Base-by-base conservation (phyloP, 805 yeast genomes). In the Starmerella vaccinii region DNA sequence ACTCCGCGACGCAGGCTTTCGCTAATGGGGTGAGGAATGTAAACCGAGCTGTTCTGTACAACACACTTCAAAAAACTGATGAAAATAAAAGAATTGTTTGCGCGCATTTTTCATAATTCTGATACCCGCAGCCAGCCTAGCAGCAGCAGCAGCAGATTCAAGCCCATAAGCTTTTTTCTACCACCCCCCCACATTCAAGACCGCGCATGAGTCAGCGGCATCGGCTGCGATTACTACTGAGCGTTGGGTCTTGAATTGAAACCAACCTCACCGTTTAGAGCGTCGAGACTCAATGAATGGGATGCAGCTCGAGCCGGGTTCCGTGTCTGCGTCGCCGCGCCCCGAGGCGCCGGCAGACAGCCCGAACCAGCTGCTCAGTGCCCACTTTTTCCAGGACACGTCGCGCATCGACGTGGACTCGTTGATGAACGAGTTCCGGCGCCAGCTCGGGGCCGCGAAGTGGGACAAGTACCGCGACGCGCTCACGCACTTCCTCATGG, bases 401-500 rank as follows among this genome's bases (percentile, higher is more conserved):
- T 47, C 48, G 34, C 55, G 59, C 24, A 50, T 58, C 18, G 61
- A 82, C 46, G 72, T 83, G n/a, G 83, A 80, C 49, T 60, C 66
- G 1, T 71, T 88, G 51, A 85, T 89, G 61, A 73, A 76, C 33
- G 86, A 83, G 49, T 78, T 92, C 55, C 89, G 85, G 56, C 74
- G 74, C 48, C 73, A 75, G 53, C 66, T 90, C 52, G 97, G 96
- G 2, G 71, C 74, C 12, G 23, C 42, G 41, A 76, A 78, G 44
- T 90, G 98, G 98, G 90, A 82, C 55, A 76, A 75, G 52, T 90
- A 90, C 65, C 89, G 94, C 55, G 83, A 81, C 50, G 74, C 85
- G 5, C 74, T 92, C 22, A 80, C 90, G 46, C 69, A 76, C 47
- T 90, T 88, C 59, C 70, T 90, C 34, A 65, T 58, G 61, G 63